Base-by-base conservation (phyloP, 2,329 filamentous ascomycete genomes). In the Alternaria burnsii region DNA sequence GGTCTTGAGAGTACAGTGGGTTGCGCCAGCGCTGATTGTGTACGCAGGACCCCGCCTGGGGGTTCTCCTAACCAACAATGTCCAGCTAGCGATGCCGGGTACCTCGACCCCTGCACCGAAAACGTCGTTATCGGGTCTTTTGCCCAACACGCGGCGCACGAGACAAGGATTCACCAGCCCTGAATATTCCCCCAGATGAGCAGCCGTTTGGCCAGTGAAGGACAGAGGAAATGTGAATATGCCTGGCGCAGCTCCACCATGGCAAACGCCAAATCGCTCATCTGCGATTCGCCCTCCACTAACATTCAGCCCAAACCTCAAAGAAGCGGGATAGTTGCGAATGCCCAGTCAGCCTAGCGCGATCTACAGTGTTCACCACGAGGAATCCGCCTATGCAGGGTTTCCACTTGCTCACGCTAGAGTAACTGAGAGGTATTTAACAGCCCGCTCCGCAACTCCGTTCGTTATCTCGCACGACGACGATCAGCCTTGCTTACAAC, bases 381-480 rank as follows among this genome's bases (percentile, higher is more conserved):
- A 57, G 46, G 55, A 52, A 59, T 41, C 18, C 38, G 54, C 59
- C 52, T 18, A 55, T 63, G 55, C 60, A 62, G 57, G 55, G 50
- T 47, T 59, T 30, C 42, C 59, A 57, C 64, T 52, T 38, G 32
- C 60, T 42, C 55, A 53, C 68, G 62, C 70, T 73, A 73, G 63
- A 56, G 58, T 44, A 18, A 20, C 59, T 57, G 55, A 58, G 61
- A 59, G 56, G 55, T 67, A 73, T 73, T 66, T 65, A 63, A 54
- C 57, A 57, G 58, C 61, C 67, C 64, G 62, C 55, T 53, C 65
- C 34, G 59, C 67, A 20, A 34, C 58, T 50, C 59, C 46, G 44
- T 61, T 52, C 53, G 51, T 52, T n/a, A 55, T 66, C 50, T 55
- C 50, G 26, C 52, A 52, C 56, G 22, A 56, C 58, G 18, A 48